Conservation (phyloP, 352 stramenopile species). For the Globisporangium yorkense region DNA sequence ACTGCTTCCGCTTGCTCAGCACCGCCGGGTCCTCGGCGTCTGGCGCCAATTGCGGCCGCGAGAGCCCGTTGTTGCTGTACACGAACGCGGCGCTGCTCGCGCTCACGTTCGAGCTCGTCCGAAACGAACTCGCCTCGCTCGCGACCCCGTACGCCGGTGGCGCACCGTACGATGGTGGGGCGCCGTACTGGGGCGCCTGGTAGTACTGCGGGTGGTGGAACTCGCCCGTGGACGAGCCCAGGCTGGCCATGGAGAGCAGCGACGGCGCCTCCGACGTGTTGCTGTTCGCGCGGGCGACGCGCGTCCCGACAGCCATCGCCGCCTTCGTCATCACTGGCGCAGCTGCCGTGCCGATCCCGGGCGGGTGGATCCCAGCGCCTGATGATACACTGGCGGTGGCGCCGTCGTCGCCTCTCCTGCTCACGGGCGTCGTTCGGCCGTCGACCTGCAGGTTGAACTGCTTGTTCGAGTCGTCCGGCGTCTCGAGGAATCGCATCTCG, state of each 20-base stretch:
- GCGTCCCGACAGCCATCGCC: constrained; percentile 13
- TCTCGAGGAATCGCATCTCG: constrained; percentile 17
- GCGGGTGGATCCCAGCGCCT: neutral
- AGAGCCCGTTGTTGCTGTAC: neutral
- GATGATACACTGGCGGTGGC: neutral
- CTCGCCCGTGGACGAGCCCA: constrained; percentile 21
- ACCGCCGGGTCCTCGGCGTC: constrained; percentile 5
- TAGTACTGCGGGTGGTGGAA: constrained; percentile 22
- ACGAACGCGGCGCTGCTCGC: constrained; percentile 1
- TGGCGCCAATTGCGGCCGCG: constrained; percentile 4
- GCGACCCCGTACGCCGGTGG: constrained; percentile 22
- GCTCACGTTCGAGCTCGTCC: constrained; percentile 2
- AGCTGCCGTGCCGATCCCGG: neutral
- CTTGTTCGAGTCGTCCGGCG: constrained; percentile 20
- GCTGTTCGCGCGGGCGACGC: constrained; percentile 6
- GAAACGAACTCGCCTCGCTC: constrained; percentile 13
- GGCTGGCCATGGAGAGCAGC: constrained; percentile 17
- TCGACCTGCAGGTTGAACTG: constrained; percentile 21
- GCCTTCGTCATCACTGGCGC: constrained; percentile 2
- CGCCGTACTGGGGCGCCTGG: constrained; percentile 8
- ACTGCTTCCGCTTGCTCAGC: constrained; percentile 10
- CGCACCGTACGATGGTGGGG: constrained; percentile 13
- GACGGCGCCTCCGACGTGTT: constrained; percentile 15
- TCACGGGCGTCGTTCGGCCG: constrained; percentile 5
- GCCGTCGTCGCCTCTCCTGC: neutral